Base-by-base conservation (phyloP, 495 filamentous ascomycete genomes). In the Aspergillus campestris region DNA sequence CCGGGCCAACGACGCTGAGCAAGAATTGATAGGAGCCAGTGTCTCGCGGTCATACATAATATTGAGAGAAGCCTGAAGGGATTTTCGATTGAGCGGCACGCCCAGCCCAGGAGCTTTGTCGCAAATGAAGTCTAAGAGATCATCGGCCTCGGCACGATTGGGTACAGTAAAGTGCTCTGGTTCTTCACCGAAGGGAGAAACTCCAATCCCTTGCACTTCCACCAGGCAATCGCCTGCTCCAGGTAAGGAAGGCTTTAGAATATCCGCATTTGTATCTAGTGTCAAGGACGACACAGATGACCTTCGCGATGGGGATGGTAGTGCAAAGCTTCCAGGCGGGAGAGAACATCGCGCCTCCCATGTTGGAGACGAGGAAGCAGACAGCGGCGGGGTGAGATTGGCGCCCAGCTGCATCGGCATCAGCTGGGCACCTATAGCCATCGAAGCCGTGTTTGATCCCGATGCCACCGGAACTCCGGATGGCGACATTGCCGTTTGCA, bases 261-360 rank as follows among this genome's bases (percentile, higher is more conserved):
- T 11, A 30, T 13, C 28, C 2, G 14, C 42, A n/a, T 51, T 48
- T 29, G 31, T 34, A 32, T 51, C 52, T 28, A 55, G 39, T 12
- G 32, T 32, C 3, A 53, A n/a, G 0, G 51, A 53, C 6, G 52
- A 55, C 3, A 50, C n/a, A 1, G 52, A 55, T 1, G 52, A 51
- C 31, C 48, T 44, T 18, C 52, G 52, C 1, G 52, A 55, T 5
- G 34, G 15, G 1, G 50, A 31, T 7, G 47, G 37, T 0, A 38
- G 40, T 5, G 46, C 38, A 0, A 43, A 6, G 13, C 41, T 45
- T 2, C 32, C 35, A 0, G 52, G 51, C 2, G 43, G 43, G 3
- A 54, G 40, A 31, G 38, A 36, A 6, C 34, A 40, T 5, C 24
- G 6, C 1, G 14, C 28, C 11, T 50, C 40, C 14, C 34, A 38